phyloP scores from a whole-genome alignment of 176 grass and related monocot species.

The Pharus latifolius region DNA sequence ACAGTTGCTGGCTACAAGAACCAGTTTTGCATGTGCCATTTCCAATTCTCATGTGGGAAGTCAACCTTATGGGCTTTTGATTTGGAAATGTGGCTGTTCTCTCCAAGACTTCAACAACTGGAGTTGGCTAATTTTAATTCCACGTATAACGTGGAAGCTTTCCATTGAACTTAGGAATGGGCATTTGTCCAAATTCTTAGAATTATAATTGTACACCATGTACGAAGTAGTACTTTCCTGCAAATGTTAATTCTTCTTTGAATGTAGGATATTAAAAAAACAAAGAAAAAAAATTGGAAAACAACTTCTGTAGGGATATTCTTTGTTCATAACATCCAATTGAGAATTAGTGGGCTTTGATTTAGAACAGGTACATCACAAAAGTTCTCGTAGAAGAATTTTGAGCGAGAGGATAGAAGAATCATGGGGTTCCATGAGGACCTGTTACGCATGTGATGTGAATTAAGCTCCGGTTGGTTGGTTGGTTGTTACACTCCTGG shows the following conservation, averaged over 20 bases:
- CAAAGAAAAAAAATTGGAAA: no score
- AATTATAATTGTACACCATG: no score
- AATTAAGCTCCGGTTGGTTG: neutral
- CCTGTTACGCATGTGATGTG: neutral
- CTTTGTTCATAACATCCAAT: no score
- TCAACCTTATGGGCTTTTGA: neutral
- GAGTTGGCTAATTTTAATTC: neutral
- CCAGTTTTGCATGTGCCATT: conserved; percentile 1
- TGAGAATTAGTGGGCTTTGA: no score
- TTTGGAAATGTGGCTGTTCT: neutral
- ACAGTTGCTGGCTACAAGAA: neutral
- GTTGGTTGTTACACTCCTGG: neutral
- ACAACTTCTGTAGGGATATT: no score
- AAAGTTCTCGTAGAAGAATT: neutral
- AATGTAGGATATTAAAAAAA: no score
- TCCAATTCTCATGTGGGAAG: conserved; percentile 3
- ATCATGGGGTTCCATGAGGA: neutral
- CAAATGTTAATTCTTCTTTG: no score
- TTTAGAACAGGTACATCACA: no score
- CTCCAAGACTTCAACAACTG: neutral
- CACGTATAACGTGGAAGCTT: conserved; percentile 21
- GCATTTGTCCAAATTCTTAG: no score
- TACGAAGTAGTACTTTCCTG: no score
- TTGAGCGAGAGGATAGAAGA: neutral
- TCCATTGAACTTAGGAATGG: neutral